Evolutionary conservation across 139 green algal genomes (phyloP).

Genomic region (Edaphochlamys debaryana): DNA sequence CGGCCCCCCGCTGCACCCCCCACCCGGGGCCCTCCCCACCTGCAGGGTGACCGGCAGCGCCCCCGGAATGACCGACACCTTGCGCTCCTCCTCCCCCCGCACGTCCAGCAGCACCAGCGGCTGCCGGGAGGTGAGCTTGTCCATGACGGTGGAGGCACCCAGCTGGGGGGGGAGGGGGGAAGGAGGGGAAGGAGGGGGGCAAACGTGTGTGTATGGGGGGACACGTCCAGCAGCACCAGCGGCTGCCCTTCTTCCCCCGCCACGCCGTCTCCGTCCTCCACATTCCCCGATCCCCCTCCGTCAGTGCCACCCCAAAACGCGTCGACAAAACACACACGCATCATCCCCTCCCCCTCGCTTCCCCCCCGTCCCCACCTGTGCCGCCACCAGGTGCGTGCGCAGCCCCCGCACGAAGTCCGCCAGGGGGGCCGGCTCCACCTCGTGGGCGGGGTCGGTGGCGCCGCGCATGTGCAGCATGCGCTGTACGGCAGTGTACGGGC

Average conservation of each 20-base stretch:
- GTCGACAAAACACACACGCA: too few relatives aligned
- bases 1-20: too few relatives aligned
- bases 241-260: background rate
- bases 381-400: constrained; percentile 6
- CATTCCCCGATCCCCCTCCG: background rate
- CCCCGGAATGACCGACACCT: constrained; percentile 32
- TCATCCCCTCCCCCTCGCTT: too few relatives aligned
- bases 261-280: background rate
- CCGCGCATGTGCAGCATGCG: constrained; percentile 41
- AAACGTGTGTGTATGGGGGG: too few relatives aligned
- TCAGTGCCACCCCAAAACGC: too few relatives aligned
- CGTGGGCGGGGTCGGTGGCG: constrained; percentile 29
- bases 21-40: too few relatives aligned
- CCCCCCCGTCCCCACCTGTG: constrained; percentile 44
- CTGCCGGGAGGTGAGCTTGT: constrained; percentile 19
- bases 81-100: constrained; percentile 37
- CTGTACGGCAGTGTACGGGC: too few relatives aligned
- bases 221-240: too few relatives aligned
- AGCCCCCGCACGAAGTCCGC: constrained; percentile 12
- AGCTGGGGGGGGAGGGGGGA: constrained; percentile 4
- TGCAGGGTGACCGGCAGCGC: constrained; percentile 21
- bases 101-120: constrained; percentile 52
- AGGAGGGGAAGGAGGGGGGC: background rate
- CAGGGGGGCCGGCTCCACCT: constrained; percentile 41
- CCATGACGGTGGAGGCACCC: constrained; percentile 35